A percentile compares a stretch with the other conserved stretches of the same genome.
phyloP scores from a whole-genome alignment of 1,284 basidiomycete species.

The Ceratobasidium sp. region DNA sequence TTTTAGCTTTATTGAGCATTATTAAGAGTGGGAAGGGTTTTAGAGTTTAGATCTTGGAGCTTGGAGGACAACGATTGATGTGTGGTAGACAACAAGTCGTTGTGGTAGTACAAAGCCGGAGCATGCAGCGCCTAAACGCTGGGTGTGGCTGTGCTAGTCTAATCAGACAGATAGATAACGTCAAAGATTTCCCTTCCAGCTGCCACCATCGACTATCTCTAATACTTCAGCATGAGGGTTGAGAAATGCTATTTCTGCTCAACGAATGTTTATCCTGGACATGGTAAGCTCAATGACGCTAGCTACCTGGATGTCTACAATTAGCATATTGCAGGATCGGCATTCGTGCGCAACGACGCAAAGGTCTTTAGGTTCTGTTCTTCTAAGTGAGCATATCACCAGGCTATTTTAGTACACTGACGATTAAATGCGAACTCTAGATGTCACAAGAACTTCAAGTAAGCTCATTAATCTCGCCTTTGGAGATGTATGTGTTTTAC shows the following conservation, averaged over 20 bases:
- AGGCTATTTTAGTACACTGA: constrained; percentile 42
- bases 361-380: constrained; percentile 98
- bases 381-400: constrained; percentile 78
- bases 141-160: constrained; percentile 2
- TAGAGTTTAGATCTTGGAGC: too few relatives aligned
- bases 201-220: constrained; percentile 13
- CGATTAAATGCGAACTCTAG: constrained; percentile 59
- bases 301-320: not conserved
- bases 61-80: too few relatives aligned
- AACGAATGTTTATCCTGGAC: constrained; percentile 93
- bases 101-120: too few relatives aligned
- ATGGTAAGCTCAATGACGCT: constrained; percentile 68
- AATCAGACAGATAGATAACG: not conserved
- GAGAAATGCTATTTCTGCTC: constrained; percentile 96
- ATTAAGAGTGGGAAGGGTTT: too few relatives aligned
- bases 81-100: too few relatives aligned
- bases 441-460: constrained; percentile 99
- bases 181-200: constrained; percentile 13
- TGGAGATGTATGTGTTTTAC: constrained; percentile 44
- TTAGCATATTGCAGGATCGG: constrained; percentile 69
- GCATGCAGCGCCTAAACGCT: too few relatives aligned
- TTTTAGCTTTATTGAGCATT: too few relatives aligned
- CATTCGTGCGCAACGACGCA: constrained; percentile 96
- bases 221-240: constrained; percentile 71
- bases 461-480: constrained; percentile 51